Evolutionary conservation across 2,329 filamentous ascomycete species (phyloP), one percentile per base, ranked within the genome.

Genomic region (Cylindrodendrum hubeiense): DNA sequence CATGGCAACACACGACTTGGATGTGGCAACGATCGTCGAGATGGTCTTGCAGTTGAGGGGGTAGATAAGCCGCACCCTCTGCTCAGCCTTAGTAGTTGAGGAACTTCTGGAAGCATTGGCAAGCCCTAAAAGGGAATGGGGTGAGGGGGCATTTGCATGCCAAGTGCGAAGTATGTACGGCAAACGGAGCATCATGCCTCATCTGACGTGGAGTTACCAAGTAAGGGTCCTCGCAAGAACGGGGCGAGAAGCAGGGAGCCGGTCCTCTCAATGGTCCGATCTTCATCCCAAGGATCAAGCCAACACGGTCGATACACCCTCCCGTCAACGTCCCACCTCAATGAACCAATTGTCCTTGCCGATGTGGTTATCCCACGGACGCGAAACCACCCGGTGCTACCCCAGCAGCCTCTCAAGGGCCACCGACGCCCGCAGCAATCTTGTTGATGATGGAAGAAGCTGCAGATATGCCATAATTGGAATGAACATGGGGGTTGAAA

Each of bases 391-490:
- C 15, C 12, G 33, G 21, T 17, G 37, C 17, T n/a, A 44, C 37
- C 59, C 60, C 19, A 22, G 60, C n/a, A 30, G 37, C 37, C 28
- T 13, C 21, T 37, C n/a, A 61, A 41, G 43, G 22, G 17, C 22
- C 22, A 46, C 12, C 60, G 15, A 56, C 60, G 60, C 52, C 60
- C 60, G 60, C 60, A 57, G 24, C 24, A 46, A 43, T 46, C 21
- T 17, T 17, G 13, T 12, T 19, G 26, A 44, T 19, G 52, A 28
- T 43, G 39, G 24, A 37, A 55, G 39, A 10, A 37, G 37, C 12
- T 46, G 34, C 21, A 33, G 53, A 63, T 49, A 57, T 63, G 46
- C 52, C 60, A 37, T 43, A 37, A 56, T 62, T 62, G 46, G 44
- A 46, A 51, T 37, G 2, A 30, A 7, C 21, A 37, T 34, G 13